Evolutionary conservation across 495 filamentous ascomycete genomes (phyloP), one percentile per base, ranked within the genome.

Genomic region (Talaromyces trachyspermus): DNA sequence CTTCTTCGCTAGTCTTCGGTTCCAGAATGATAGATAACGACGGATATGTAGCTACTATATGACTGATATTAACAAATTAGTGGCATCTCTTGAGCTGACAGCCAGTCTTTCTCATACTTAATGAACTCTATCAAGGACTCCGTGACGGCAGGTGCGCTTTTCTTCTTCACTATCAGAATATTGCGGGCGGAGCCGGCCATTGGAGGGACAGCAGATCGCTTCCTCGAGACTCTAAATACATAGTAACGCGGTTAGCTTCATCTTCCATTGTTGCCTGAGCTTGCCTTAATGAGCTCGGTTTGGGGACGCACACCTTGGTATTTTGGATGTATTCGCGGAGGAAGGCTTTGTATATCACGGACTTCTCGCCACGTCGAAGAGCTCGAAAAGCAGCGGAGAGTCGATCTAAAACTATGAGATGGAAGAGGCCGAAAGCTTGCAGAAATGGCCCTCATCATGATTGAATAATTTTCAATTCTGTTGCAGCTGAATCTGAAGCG

Each of bases 151-250:
- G 83, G 79, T 11, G 80, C 83, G 51, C 83, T 75, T 36, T 87
- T 75, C 56, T 98, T 98, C 59, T 90, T 89, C 48, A 95, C 83
- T 33, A 97, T 69, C 41, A 98, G 77, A 48, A 98, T 74, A 60
- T 97, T 97, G 44, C 87, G 81, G 89, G 94, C 19, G 89, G 88
- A 26, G 79, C 76, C 3, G 88, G 87, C 92, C 92, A 98, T 66
- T 83, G 80, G 10, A 98, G 76, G 46, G 83, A 85, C 39, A 95
- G 77, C 3, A 98, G 77, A 46, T 80, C 77, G 52, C 75, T 74
- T 20, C 69, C 55, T 14, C 53, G 60, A 18, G 74, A 77, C 63
- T 81, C 80, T 83, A 36, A 12, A 47, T 33, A 23, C 9, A 36
- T 26, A 22, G 19, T 4, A 12, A n/a, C 26, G 9, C n/a, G 14